Evolutionary conservation across 1,284 basidiomycete genomes (phyloP), one percentile per base, ranked within the genome.

Genomic region (Cerrena zonata): DNA sequence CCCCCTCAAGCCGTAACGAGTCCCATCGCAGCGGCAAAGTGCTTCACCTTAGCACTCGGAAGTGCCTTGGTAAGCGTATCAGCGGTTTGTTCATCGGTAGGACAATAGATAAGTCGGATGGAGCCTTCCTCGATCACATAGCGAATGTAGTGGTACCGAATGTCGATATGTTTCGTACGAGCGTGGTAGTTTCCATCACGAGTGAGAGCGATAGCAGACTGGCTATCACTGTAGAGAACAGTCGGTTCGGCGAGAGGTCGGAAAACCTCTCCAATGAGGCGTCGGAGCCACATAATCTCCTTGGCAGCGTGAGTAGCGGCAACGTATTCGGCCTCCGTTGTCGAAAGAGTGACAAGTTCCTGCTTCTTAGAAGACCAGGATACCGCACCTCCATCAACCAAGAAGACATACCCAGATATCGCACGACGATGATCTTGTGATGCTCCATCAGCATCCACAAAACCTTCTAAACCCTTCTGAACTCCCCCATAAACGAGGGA

Each of bases 381-480:
- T 3, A 75, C 48, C 3, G 69, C 64, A 1, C 62, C 67, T 0
- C 65, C 63, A 40, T 64, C 57, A 1, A 74, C 45, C 0, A 68
- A 30, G 39, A 72, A 70, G 0, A 61, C 54, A 34, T 67, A 70
- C 2, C 71, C 67, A 0, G 62, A 63, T 1, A 68, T 61, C 0
- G 69, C 63, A 2, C 55, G 51, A 0, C 58, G 12, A 30, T 69
- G 24, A 11, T 19, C 25, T 24, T 50, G 36, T 11, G 37, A 7
- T 2, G 62, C 63, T 10, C 62, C 73, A 58, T 73, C 69, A 0
- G 73, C 63, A 54, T 79, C 74, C 1, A 67, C 64, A 52, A 63
- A 77, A 0, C 65, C 73, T 5, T 61, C 19, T 0, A 76, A 56
- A 5, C 51, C 44, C 2, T 37, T 45, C 4, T 50, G 36, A 1